Base-by-base conservation (phyloP, 768 basidiomycete genomes). In the Collybia sp. region DNA sequence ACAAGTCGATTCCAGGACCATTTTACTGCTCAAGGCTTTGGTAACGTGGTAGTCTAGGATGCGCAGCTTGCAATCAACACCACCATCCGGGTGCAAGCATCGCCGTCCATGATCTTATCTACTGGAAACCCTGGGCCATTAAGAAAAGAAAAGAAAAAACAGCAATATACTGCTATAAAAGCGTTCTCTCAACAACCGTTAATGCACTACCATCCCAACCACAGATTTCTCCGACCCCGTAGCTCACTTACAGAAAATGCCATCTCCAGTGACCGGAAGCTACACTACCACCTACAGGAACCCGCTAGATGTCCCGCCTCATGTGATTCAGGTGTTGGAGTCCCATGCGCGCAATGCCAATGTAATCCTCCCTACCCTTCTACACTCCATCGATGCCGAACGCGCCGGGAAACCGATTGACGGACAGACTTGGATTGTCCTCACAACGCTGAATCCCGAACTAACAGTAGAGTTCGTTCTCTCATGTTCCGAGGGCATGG, bases 401-500 rank as follows among this genome's bases (percentile, higher is more conserved):
- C 12, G 51, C 34, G 19, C 39, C 31, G 18, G 40, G 34, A n/a
- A 25, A 32, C 12, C 20, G 15, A 34, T 44, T 9, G 42, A 39
- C 16, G 43, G 55, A 10, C 59, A 71, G 39, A 45, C 60, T 4
- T 77, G 73, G 73, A 61, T 75, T 20, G 54, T 64, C 12, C 64
- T 57, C 30, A 48, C 46, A 30, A 50, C 55, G 5, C 34, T 31
- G 5, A 53, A 53, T 8, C 52, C 51, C 0, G 19, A 46, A 1
- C 38, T 25, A 8, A 31, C 45, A n/a, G 59, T 83, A 36, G 69
- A 75, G 17, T 75, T 83, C 48, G 62, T 89, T 8, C 64, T 87
- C 3, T 75, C 83, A 10, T 79, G 78, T 52, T 85, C 82, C 0
- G 60, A 72, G 20, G 78, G 77, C 0, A 57, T 62, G 15, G 64